Evolutionary conservation across 106 monocot genomes (phyloP), one percentile per base, ranked within the genome.

Genomic region (Dendrobium catenatum): DNA sequence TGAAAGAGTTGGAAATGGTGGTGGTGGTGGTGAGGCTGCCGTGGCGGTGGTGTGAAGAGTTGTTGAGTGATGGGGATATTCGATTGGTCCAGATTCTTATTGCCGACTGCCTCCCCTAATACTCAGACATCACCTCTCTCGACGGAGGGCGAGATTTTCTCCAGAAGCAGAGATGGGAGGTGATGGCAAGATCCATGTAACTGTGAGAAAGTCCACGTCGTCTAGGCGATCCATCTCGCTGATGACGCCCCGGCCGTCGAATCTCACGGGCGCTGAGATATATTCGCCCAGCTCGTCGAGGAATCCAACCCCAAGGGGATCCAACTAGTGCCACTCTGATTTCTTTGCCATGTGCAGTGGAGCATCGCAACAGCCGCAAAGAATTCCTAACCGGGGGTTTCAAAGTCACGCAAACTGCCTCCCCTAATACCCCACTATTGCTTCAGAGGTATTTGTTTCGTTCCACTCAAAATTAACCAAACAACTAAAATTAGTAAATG

Each of bases 181-280:
- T 5, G 91, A 92, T 79, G 92, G 91, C 1, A 87, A 87, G 87
- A 81, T 91, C 56, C 89, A 87, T 83, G 91, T 91, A 56, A 89
- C 89, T 4, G 83, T 91, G 2, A 70, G 91, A 22, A 85, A 87
- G 33, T 91, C 91, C 16, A 89, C 84, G 4, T 82, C 85, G 42
- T 91, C 91, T 41, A 49, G 91, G 44, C 77, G 85, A 33, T 89
- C 91, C 4, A 59, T 87, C 6, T 81, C 85, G 24, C 55, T 88
- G 81, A 76, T 80, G 77, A 91, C 91, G 3, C 91, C 91, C 15
- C 82, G 88, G 5, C 91, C 88, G 4, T 91, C 91, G 8, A 91
- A 91, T 70, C 91, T 89, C 76, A 88, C 91, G 64, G 91, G 91
- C 5, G 91, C 87, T 6, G 91, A 91, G 81, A 91, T 91, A 74